A percentile compares a stretch with the other conserved stretches of the same genome.
phyloP scores from a whole-genome alignment of 2,329 filamentous ascomycete species.

The Cercospora sp. region DNA sequence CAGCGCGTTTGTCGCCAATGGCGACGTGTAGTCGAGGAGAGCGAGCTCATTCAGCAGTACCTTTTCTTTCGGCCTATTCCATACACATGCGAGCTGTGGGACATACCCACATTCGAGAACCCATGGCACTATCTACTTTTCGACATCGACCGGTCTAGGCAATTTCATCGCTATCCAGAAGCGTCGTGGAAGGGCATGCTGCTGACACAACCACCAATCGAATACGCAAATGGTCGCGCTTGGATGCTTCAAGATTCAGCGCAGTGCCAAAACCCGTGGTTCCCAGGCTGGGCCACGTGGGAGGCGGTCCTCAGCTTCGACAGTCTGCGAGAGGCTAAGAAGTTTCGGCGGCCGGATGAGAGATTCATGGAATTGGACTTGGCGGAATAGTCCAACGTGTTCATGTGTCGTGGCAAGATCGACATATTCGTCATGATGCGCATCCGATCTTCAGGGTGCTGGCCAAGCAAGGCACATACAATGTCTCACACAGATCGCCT shows the following conservation, averaged over 20 bases:
- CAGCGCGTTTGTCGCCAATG: slow-evolving; percentile 16
- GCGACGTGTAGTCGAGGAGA: background rate
- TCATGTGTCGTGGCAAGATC: too few relatives aligned
- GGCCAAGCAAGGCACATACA: background rate
- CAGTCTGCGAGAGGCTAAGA: background rate
- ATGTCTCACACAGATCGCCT: background rate
- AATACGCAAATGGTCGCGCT: background rate
- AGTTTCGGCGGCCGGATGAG: background rate
- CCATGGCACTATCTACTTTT: slow-evolving; percentile 9
- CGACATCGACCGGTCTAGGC: background rate
- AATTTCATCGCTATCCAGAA: background rate
- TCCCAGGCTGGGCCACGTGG: background rate
- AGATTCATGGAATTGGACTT: background rate
- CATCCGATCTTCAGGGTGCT: too few relatives aligned
- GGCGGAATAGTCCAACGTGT: background rate
- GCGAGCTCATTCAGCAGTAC: background rate
- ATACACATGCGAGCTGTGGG: background rate
- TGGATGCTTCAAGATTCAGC: background rate
- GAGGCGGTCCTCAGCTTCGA: background rate
- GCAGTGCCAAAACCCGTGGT: background rate
- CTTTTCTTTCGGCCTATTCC: background rate
- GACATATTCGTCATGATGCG: too few relatives aligned
- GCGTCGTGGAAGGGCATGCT: slow-evolving; percentile 9
- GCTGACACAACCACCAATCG: background rate
- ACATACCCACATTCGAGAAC: background rate